Conservation (phyloP, 2,329 filamentous ascomycete genomes). For the Verruconis gallopava region DNA sequence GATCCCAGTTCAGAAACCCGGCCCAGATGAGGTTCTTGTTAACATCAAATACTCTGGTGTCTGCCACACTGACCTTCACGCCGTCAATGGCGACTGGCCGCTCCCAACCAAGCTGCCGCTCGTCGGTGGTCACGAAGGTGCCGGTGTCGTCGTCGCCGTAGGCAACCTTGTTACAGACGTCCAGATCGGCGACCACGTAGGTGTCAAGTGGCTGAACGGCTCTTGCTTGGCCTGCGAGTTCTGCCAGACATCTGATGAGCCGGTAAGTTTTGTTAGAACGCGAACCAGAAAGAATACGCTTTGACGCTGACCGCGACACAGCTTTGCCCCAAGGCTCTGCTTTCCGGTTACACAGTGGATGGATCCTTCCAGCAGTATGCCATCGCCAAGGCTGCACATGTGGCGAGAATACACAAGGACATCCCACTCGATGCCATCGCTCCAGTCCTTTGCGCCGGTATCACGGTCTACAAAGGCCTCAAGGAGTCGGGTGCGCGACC, state of each 20-base stretch:
- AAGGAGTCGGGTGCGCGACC: slow-evolving; percentile 68
- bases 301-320: too few species aligned
- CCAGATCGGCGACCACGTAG: slow-evolving; percentile 70
- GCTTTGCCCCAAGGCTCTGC: slow-evolving; percentile 58
- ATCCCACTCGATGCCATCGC: slow-evolving; percentile 63
- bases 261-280: slow-evolving; percentile 20
- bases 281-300: neutral
- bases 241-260: slow-evolving; percentile 71
- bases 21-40: slow-evolving; percentile 79
- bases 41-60: slow-evolving; percentile 86
- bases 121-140: slow-evolving; percentile 68
- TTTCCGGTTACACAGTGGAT: slow-evolving; percentile 88
- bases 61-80: slow-evolving; percentile 76
- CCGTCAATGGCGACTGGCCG: slow-evolving; percentile 84
- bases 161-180: slow-evolving; percentile 68
- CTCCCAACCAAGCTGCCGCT: slow-evolving; percentile 69
- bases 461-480: slow-evolving; percentile 84
- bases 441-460: slow-evolving; percentile 71
- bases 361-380: slow-evolving; percentile 89
- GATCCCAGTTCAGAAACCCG: slow-evolving; percentile 70
- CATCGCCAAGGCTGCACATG: slow-evolving; percentile 74
- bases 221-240: slow-evolving; percentile 73
- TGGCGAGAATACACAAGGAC: slow-evolving; percentile 69
- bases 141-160: slow-evolving; percentile 68
- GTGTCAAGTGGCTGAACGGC: slow-evolving; percentile 79